phyloP scores from a whole-genome alignment of 2,329 filamentous ascomycete species.

The Parastagonospora avenae region DNA sequence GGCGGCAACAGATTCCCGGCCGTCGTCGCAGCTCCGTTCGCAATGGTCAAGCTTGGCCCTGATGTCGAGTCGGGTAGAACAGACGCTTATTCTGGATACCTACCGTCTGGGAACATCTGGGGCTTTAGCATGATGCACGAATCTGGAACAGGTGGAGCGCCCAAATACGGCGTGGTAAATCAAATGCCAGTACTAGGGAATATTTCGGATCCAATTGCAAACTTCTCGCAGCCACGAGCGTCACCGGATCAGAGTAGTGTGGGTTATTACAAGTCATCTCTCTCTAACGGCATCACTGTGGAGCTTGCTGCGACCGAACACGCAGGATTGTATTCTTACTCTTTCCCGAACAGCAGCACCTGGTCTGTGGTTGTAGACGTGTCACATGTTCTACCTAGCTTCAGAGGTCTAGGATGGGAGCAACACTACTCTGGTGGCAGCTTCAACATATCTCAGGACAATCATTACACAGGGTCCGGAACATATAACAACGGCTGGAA shows the following conservation, averaged over 20 bases:
- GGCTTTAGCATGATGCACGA: conserved; percentile 46
- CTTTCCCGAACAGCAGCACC: conserved; percentile 53
- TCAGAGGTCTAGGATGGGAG: conserved; percentile 63
- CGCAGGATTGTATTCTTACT: conserved; percentile 65
- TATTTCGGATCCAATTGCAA: conserved; percentile 58
- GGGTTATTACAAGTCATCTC: conserved; percentile 65
- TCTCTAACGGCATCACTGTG: conserved; percentile 60
- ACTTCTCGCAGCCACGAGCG: conserved; percentile 59
- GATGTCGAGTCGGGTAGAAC: conserved; percentile 36
- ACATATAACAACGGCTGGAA: conserved; percentile 73
- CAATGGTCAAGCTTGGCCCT: conserved; percentile 44
- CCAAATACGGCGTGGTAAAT: conserved; percentile 44
- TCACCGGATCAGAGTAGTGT: conserved; percentile 59
- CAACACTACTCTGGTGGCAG: conserved; percentile 67
- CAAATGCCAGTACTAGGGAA: conserved; percentile 41
- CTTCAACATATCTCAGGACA: conserved; percentile 58
- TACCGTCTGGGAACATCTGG: conserved; percentile 36
- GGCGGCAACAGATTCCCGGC: conserved; percentile 47
- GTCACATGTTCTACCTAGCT: conserved; percentile 67
- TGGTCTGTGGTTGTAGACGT: conserved; percentile 65
- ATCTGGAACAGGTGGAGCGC: conserved; percentile 42
- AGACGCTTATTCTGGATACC: conserved; percentile 46
- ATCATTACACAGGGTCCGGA: conserved; percentile 64
- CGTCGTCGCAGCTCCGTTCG: conserved; percentile 45
- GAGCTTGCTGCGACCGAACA: conserved; percentile 63